Evolutionary conservation across 345 rosid genomes (phyloP).

Genomic region (Lagerstroemia speciosa): DNA sequence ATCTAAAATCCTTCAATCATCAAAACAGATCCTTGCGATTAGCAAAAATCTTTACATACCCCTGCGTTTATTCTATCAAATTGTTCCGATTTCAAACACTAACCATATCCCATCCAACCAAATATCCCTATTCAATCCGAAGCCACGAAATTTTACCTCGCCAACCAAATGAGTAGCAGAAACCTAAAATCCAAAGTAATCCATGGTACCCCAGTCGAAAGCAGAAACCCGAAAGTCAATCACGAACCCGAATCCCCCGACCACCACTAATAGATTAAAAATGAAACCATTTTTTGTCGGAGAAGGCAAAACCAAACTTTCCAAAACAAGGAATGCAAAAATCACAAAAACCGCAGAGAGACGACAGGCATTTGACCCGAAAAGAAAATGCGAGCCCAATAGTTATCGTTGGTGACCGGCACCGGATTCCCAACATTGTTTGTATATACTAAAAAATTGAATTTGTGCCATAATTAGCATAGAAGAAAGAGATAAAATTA

Average conservation of each 20-base stretch:
- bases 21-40: not conserved
- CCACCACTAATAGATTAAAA: not conserved
- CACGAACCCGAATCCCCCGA: not conserved
- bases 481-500: not conserved
- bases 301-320: not conserved
- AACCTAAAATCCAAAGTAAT: not conserved
- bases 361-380: not conserved
- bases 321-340: slow-evolving; percentile 1
- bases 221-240: not conserved
- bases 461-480: not conserved
- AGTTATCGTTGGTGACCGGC: not conserved
- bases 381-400: not conserved
- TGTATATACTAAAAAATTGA: not conserved
- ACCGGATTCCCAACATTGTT: slow-evolving; percentile 7
- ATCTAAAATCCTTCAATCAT: not conserved
- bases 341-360: not conserved
- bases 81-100: not conserved
- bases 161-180: not conserved
- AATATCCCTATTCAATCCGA: not conserved
- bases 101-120: not conserved
- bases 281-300: not conserved
- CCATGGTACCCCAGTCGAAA: too few species aligned
- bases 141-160: not conserved
- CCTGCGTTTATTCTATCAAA: not conserved
- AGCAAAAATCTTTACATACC: not conserved